phyloP scores from a whole-genome alignment of 2,329 filamentous ascomycete genomes.

The Teratosphaeria pseudoeucalypti region DNA sequence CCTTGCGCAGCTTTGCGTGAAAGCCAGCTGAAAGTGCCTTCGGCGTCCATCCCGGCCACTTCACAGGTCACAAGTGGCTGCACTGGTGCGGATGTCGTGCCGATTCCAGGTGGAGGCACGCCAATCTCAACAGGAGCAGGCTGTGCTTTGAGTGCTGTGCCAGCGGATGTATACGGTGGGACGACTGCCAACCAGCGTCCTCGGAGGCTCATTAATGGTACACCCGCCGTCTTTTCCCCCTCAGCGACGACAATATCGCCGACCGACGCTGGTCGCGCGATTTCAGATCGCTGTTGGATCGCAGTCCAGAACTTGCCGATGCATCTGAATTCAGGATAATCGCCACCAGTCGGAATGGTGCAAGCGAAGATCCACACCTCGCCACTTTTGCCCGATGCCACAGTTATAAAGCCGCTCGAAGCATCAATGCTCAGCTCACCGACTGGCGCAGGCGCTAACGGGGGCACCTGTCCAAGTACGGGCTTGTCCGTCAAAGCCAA shows the following conservation, averaged over 20 bases:
- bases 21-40: slow-evolving; percentile 30
- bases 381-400: slow-evolving; percentile 73
- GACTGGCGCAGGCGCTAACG: slow-evolving; percentile 48
- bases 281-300: slow-evolving; percentile 32
- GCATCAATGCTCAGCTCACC: slow-evolving; percentile 66
- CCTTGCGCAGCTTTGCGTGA: slow-evolving; percentile 66
- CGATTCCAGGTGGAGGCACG: slow-evolving; percentile 45
- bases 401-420: slow-evolving; percentile 58
- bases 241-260: slow-evolving; percentile 22
- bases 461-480: slow-evolving; percentile 13
- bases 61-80: slow-evolving; percentile 56
- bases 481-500: slow-evolving; percentile 32
- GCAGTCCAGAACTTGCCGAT: slow-evolving; percentile 89
- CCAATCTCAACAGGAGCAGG: slow-evolving; percentile 42
- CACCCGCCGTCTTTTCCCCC: slow-evolving; percentile 16
- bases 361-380: slow-evolving; percentile 67
- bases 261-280: slow-evolving; percentile 4
- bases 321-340: slow-evolving; percentile 45
- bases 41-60: slow-evolving; percentile 61
- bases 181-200: slow-evolving; percentile 71
- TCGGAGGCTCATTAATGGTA: slow-evolving; percentile 58
- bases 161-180: slow-evolving; percentile 58
- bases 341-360: slow-evolving; percentile 17
- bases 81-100: slow-evolving; percentile 57
- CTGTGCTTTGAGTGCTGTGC: slow-evolving; percentile 58